Conservation (phyloP, 371 early-diverging fungal species). For the Lichtheimia corymbifera region DNA sequence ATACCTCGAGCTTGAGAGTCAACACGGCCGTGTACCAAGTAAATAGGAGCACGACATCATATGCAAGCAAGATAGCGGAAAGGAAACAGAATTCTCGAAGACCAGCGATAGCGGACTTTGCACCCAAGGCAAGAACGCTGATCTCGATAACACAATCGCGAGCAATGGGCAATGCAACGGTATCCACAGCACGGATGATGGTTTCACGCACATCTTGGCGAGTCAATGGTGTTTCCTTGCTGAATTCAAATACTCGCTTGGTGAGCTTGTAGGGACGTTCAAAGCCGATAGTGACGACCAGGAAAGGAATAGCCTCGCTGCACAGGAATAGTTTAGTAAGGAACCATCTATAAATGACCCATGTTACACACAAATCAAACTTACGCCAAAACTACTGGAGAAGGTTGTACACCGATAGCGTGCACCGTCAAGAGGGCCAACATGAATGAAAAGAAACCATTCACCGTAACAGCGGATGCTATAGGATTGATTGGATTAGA, state of each 20-base stretch:
- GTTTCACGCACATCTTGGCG: conserved; percentile 55
- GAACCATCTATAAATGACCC: neutral
- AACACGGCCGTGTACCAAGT: conserved; percentile 83
- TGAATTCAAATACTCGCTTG: conserved; percentile 65
- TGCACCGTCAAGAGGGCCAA: conserved; percentile 65
- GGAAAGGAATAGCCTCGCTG: conserved; percentile 84
- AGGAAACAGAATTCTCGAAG: conserved; percentile 79
- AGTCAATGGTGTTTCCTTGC: conserved; percentile 29
- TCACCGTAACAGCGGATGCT: conserved; percentile 55
- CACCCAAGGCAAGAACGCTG: conserved; percentile 71
- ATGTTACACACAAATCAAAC: conserved; percentile 13
- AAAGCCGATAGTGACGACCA: conserved; percentile 87
- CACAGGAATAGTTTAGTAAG: neutral
- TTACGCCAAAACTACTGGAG: conserved; percentile 61
- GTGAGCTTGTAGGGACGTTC: conserved; percentile 85
- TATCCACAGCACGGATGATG: conserved; percentile 65
- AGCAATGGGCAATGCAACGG: conserved; percentile 62
- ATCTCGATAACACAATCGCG: conserved; percentile 83
- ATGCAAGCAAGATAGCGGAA: conserved; percentile 73
- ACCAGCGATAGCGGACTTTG: conserved; percentile 71
- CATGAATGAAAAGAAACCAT: conserved; percentile 75
- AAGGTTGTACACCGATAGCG: conserved; percentile 59
- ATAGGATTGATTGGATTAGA: neutral
- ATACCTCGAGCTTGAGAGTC: conserved; percentile 81
- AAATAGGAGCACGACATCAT: conserved; percentile 79